Percentiles rank a stretch among this genome's conserved stretches.
These are phyloP conservation scores for Podila verticillata DNA, from an alignment of 192 early-diverging fungal genomes.

Conservation along the genomic window DNA sequence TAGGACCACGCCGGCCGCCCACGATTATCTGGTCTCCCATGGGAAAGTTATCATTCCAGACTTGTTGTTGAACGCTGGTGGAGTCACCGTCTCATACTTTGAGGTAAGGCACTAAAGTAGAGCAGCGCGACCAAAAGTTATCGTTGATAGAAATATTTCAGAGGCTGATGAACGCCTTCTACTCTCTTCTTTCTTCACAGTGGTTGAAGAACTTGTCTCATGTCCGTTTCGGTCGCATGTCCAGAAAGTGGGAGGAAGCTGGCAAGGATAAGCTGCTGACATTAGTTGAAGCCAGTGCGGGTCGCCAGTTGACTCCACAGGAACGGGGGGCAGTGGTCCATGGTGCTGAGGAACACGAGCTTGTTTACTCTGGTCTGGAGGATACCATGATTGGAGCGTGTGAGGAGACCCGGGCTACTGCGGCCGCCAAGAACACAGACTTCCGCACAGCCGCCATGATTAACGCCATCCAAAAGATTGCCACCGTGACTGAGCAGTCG, in stretches of 20 bases:
- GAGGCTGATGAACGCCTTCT: no score
- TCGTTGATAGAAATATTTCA: no score
- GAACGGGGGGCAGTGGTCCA: conserved; percentile 80
- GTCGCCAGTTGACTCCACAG: conserved; percentile 71
- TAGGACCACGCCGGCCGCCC: conserved; percentile 74
- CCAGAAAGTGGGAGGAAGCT: conserved; percentile 85
- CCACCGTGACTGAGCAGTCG: conserved; percentile 74
- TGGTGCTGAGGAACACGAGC: conserved; percentile 85
- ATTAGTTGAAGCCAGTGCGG: conserved; percentile 80
- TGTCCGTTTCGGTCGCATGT: conserved; percentile 87
- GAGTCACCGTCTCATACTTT: conserved; percentile 84
- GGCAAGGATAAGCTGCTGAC: conserved; percentile 74
- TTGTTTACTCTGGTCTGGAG: conserved; percentile 86
- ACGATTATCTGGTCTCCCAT: conserved; percentile 68
- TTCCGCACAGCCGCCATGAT: conserved; percentile 80
- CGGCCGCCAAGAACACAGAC: conserved; percentile 69
- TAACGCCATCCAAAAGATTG: conserved; percentile 87
- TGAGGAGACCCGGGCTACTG: conserved; percentile 77
- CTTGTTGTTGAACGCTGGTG: conserved; percentile 82
- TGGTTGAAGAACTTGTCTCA: conserved; percentile 90
- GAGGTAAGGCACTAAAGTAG: conserved; percentile 8
- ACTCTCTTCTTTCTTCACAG: conserved; percentile 49
- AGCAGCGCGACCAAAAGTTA: no score
- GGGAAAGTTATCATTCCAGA: conserved; percentile 78
- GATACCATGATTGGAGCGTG: conserved; percentile 89